Percentiles rank a stretch among this genome's conserved stretches.
Conservation (phyloP, 495 filamentous ascomycete genomes). For the Penicillium paxilli region DNA sequence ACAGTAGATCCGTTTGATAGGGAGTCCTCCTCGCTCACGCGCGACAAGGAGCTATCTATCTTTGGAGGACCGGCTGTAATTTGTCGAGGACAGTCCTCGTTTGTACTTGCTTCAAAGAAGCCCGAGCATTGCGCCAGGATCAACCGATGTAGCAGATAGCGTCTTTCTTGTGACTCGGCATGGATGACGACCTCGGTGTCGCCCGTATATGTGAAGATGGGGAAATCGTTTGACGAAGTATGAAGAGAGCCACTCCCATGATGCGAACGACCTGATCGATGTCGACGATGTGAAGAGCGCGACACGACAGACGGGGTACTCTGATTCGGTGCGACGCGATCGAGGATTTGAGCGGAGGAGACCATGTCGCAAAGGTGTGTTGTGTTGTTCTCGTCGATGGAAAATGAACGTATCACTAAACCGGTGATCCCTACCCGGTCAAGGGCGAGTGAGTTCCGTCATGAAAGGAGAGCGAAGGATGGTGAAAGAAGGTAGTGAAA, state of each 20-base stretch:
- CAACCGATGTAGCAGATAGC: slow-evolving; percentile 82
- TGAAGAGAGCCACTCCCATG: slow-evolving; percentile 73
- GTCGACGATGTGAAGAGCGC: slow-evolving; percentile 54
- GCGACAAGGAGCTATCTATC: slow-evolving; percentile 44
- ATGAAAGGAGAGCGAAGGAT: slow-evolving; percentile 5
- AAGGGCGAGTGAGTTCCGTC: slow-evolving; percentile 10
- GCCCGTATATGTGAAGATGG: slow-evolving; percentile 83
- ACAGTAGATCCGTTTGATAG: slow-evolving; percentile 44
- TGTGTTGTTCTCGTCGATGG: too few species aligned
- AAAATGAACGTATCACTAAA: too few species aligned
- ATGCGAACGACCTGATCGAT: slow-evolving; percentile 78
- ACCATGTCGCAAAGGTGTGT: slow-evolving; percentile 55
- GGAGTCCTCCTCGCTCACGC: slow-evolving; percentile 58
- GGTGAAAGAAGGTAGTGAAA: neutral
- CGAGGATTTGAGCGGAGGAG: slow-evolving; percentile 66
- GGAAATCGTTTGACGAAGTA: slow-evolving; percentile 83
- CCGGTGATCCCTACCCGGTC: slow-evolving; percentile 27
- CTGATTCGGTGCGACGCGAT: slow-evolving; percentile 49
- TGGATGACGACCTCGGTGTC: slow-evolving; percentile 86
- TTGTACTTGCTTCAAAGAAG: slow-evolving; percentile 89
- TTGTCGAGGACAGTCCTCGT: slow-evolving; percentile 78
- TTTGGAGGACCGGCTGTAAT: slow-evolving; percentile 22
- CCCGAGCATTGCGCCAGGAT: slow-evolving; percentile 86
- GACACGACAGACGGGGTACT: slow-evolving; percentile 61
- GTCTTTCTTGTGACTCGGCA: slow-evolving; percentile 68